Evolutionary conservation across 2,329 filamentous ascomycete species (phyloP), one percentile per base, ranked within the genome.

Genomic region (Cordyceps sp.): DNA sequence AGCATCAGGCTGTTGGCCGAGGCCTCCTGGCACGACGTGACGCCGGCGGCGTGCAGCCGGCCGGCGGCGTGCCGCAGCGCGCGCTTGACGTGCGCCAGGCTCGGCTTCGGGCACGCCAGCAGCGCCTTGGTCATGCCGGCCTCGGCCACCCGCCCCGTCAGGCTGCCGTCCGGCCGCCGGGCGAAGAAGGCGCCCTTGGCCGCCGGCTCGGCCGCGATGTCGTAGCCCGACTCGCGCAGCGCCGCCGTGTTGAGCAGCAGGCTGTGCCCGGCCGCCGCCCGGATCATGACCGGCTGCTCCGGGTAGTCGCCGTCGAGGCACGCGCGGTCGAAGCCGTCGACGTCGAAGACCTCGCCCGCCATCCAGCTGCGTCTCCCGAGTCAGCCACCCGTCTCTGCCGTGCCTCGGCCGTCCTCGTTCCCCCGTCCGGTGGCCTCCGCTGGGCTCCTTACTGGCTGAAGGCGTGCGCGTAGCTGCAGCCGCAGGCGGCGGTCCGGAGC

Each of bases 361-460:
- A 33, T 25, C 31, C 31, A 33, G n/a, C 26, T 33, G 6, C 12
- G 14, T 6, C 13, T 17, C 23, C n/a, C 29, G 13, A 29, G 26
- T 24, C n/a, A 10, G 10, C 22, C 10, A 10, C 22, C 5, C n/a
- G 22, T 4, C 10, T 24, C 4, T 13, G 23, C 24, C 25, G 9
- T 33, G n/a, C n/a, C n/a, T n/a, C n/a, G n/a, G n/a, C n/a, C n/a
- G n/a, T n/a, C n/a, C n/a, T n/a, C n/a, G n/a, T n/a, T n/a, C n/a
- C n/a, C n/a, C n/a, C n/a, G n/a, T n/a, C n/a, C n/a, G n/a, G n/a
- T n/a, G n/a, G n/a, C n/a, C n/a, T n/a, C n/a, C n/a, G n/a, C n/a
- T n/a, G n/a, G n/a, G n/a, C n/a, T n/a, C n/a, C n/a, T n/a, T n/a
- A 33, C 31, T 29, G 31, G 22, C 20, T 24, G 22, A 33, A 33